These are phyloP conservation scores for Globisporangium apiculatum DNA, from an alignment of 352 stramenopile genomes.

Conservation along the genomic window DNA sequence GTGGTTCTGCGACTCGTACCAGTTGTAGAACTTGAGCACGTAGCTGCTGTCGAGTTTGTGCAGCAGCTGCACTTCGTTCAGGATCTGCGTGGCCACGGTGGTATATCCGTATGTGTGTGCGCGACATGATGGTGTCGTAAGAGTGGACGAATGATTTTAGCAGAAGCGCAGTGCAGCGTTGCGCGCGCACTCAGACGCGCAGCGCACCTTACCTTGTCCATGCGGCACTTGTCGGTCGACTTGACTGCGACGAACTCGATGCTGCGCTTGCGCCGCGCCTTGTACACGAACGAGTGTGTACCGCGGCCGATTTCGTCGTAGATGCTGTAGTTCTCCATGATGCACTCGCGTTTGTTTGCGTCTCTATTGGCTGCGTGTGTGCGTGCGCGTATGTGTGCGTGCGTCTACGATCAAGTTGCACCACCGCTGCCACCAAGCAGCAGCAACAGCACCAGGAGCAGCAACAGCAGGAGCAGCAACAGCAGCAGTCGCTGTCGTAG, in stretches of 20 bases:
- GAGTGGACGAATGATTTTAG: neutral
- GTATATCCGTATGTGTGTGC: too few relatives aligned
- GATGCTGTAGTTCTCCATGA: constrained; percentile 94
- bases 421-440: too few relatives aligned
- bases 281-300: constrained; percentile 91
- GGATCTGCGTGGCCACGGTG: constrained; percentile 35
- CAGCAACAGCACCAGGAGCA: too few relatives aligned
- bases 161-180: too few relatives aligned
- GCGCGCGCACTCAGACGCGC: neutral
- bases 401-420: too few relatives aligned
- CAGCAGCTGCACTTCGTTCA: constrained; percentile 86
- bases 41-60: constrained; percentile 81
- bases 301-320: constrained; percentile 91
- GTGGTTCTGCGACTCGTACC: constrained; percentile 94
- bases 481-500: too few relatives aligned
- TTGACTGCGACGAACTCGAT: constrained; percentile 94
- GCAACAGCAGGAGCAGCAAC: too few relatives aligned
- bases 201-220: constrained; percentile 77
- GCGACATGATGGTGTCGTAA: neutral
- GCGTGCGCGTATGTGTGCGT: too few relatives aligned
- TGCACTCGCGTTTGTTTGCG: neutral
- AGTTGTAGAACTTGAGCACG: constrained; percentile 92
- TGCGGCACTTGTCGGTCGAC: constrained; percentile 86
- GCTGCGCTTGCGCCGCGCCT: constrained; percentile 87
- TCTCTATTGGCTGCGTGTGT: neutral